These are phyloP conservation scores for Huntiella omanensis DNA, from an alignment of 2,329 filamentous ascomycete genomes.

Conservation along the genomic window DNA sequence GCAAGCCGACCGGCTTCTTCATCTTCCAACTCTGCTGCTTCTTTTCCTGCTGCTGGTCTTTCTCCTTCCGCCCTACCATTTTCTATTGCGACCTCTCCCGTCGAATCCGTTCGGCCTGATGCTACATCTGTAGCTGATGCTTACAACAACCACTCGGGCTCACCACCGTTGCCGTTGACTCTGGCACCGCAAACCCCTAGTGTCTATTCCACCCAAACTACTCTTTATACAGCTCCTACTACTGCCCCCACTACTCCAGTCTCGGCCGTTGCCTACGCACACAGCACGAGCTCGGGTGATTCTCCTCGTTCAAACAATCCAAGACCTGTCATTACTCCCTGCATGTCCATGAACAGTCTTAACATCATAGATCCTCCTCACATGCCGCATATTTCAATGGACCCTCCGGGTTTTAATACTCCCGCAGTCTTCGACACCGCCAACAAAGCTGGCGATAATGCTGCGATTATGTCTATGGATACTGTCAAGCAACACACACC, in stretches of 20 bases:
- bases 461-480: background rate
- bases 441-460: background rate
- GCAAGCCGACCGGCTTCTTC: constrained; percentile 9
- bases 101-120: background rate
- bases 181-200: no score
- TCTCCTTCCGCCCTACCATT: constrained; percentile 1
- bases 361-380: no score
- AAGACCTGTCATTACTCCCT: constrained; percentile 4
- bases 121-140: no score
- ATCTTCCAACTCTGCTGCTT: constrained; percentile 5
- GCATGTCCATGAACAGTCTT: constrained; percentile 2
- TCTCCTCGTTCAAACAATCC: background rate
- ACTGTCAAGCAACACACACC: background rate
- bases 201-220: no score
- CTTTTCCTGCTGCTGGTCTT: background rate
- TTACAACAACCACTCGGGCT: background rate
- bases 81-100: constrained; percentile 2
- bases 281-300: background rate
- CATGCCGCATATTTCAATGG: background rate
- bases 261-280: background rate
- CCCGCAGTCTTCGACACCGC: background rate
- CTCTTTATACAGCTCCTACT: background rate
- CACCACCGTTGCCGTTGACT: background rate
- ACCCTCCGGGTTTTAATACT: background rate
- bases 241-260: constrained; percentile 6